Base-by-base conservation (phyloP, 495 filamentous ascomycete species). In the Hyaloscypha finlandica region DNA sequence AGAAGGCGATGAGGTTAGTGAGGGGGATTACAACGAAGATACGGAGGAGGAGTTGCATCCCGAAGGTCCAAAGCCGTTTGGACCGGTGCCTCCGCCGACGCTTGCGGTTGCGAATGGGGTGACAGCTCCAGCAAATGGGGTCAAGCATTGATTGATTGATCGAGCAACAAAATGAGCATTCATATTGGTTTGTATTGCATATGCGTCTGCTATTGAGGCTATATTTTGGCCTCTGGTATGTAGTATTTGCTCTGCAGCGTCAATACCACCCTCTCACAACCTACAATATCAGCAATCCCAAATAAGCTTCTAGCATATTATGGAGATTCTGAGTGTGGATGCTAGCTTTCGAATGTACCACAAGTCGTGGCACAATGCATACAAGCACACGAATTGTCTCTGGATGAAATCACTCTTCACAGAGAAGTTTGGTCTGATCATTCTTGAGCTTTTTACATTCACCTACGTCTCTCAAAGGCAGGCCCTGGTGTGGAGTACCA, bases 1-100 rank as follows among this genome's bases (percentile, higher is more conserved):
- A 61, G 88, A 89, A 63, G 87, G 89, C 56, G 83, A 85, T 5
- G 87, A 89, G 64, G 83, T 81, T 3, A 57, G 59, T 35, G 59
- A 63, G 5, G 66, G 78, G 2, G 88, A 92, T 58, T 87, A 89
- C 66, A 84, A 87, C 66, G 88, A 90, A 65, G 88, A 90, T 63
- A 84, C 86, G 4, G 87, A 89, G 65, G 84, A 84, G 62, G 80
- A 83, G 71, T 74, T 78, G 9, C 78, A 84, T 64, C 77, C 80
- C 12, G 77, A 85, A 60, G 82, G 79, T 59, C 84, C 85, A 45
- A 78, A 81, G 63, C 73, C 79, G 3, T 84, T 81, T 66, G 82
- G 81, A 25, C 82, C 81, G 33, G 78, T 77, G 45, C 84, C 86
- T 42, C 86, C 87, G 31, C 87, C 86, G 6, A 82, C 84, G 2